Conservation (phyloP, 1,284 basidiomycete genomes). For the Coniferiporia sulphurascens region DNA sequence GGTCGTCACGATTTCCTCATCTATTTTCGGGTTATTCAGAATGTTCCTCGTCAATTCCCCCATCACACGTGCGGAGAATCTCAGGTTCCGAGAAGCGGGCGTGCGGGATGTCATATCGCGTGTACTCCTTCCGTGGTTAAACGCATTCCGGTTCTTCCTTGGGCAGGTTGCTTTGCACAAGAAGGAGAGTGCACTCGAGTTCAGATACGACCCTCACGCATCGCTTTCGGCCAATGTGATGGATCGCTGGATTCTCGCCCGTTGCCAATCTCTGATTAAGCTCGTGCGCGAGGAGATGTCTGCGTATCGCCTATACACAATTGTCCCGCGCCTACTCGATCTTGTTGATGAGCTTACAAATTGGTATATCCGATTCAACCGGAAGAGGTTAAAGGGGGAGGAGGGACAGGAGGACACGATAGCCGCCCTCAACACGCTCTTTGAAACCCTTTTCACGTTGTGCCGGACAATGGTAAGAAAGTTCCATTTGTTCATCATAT, state of each 20-base stretch:
- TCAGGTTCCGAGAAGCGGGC: constrained; percentile 97
- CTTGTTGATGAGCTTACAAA: constrained; percentile 97
- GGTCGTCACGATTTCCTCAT: background rate
- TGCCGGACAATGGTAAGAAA: constrained; percentile 83
- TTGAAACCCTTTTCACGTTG: constrained; percentile 92
- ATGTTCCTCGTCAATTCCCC: constrained; percentile 99
- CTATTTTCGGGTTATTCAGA: constrained; percentile 33
- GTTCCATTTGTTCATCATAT: constrained; percentile 7
- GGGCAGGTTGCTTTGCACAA: constrained; percentile 90
- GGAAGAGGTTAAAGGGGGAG: constrained; percentile 93
- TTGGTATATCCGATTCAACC: constrained; percentile 99
- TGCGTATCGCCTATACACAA: constrained; percentile 96
- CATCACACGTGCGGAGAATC: constrained; percentile 95
- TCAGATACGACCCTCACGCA: constrained; percentile 85
- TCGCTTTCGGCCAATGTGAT: constrained; percentile 91
- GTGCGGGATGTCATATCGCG: constrained; percentile 95
- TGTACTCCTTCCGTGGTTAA: constrained; percentile 97
- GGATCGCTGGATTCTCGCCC: constrained; percentile 97
- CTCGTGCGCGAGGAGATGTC: constrained; percentile 94
- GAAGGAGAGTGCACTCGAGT: constrained; percentile 77
- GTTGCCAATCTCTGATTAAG: constrained; percentile 94
- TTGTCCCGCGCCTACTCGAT: constrained; percentile 90
- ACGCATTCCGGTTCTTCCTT: constrained; percentile 98
- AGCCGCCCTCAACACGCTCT: constrained; percentile 90
- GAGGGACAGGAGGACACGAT: constrained; percentile 87